Conservation (phyloP, 495 filamentous ascomycete genomes). For the Geoglossum glabrum region DNA sequence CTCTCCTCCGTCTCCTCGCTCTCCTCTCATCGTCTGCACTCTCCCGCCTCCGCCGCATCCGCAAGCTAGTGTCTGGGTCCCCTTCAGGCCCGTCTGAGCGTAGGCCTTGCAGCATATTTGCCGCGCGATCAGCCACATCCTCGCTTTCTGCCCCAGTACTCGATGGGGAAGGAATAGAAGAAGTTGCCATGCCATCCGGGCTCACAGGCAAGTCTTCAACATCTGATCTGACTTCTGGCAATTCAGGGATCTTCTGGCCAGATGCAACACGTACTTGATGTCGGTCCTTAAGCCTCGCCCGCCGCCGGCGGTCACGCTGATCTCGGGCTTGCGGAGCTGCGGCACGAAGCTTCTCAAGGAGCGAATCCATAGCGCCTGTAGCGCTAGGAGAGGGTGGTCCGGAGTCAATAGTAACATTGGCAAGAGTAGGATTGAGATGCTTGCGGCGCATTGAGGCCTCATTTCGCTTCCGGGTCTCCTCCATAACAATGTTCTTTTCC, state of each 20-base stretch:
- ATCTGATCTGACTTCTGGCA: slow-evolving; percentile 25
- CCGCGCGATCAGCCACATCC: slow-evolving; percentile 68
- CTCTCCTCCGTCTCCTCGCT: slow-evolving; percentile 33
- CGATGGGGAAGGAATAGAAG: background rate
- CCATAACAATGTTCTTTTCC: slow-evolving; percentile 71
- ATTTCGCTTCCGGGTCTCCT: slow-evolving; percentile 65
- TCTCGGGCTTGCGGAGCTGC: slow-evolving; percentile 78
- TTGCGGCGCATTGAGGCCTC: slow-evolving; percentile 85
- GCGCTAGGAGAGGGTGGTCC: slow-evolving; percentile 46
- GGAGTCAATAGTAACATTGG: slow-evolving; percentile 15
- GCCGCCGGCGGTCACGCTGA: slow-evolving; percentile 67
- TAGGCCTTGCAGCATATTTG: slow-evolving; percentile 62
- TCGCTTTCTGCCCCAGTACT: slow-evolving; percentile 31
- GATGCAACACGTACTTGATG: slow-evolving; percentile 82
- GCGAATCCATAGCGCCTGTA: slow-evolving; percentile 85
- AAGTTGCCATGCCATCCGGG: slow-evolving; percentile 11
- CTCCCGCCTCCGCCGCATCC: slow-evolving; percentile 39
- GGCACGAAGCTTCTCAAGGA: slow-evolving; percentile 89
- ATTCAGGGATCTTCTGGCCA: slow-evolving; percentile 63
- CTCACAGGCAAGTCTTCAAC: slow-evolving; percentile 17
- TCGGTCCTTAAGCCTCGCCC: slow-evolving; percentile 73
- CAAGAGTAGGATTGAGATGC: slow-evolving; percentile 34
- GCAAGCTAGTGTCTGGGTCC: slow-evolving; percentile 30
- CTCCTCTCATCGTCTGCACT: slow-evolving; percentile 51
- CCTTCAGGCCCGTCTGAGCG: slow-evolving; percentile 40